Evolutionary conservation across 257 asterid genomes (phyloP).

Genomic region (Fraxinus excelsior): DNA sequence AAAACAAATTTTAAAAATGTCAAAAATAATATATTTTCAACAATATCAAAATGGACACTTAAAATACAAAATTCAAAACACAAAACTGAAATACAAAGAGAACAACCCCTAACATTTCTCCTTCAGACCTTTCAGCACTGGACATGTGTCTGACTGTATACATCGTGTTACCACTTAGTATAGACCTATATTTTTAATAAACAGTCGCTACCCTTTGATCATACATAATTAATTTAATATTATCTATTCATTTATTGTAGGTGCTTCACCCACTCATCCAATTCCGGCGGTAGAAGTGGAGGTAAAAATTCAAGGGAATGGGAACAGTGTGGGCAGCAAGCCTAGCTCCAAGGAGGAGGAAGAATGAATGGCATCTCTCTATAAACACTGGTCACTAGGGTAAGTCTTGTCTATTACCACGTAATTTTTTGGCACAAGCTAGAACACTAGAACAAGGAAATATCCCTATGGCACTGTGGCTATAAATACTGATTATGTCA

Average conservation of each 20-base stretch:
- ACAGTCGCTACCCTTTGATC: too few relatives aligned
- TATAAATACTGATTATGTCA: neutral
- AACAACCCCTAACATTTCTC: too few relatives aligned
- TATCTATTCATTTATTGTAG: slow-evolving; percentile 27
- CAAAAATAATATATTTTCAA: too few relatives aligned
- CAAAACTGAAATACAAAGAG: too few relatives aligned
- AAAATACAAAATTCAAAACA: too few relatives aligned
- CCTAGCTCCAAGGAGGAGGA: slow-evolving; percentile 35
- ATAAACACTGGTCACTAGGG: slow-evolving; percentile 14
- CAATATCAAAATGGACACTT: too few relatives aligned
- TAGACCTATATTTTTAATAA: too few relatives aligned
- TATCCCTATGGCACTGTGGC: neutral
- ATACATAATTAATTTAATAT: neutral
- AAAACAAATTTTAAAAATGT: too few relatives aligned
- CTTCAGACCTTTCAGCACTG: too few relatives aligned
- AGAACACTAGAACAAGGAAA: neutral
- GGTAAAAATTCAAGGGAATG: slow-evolving; percentile 25
- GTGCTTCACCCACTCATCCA: slow-evolving; percentile 31
- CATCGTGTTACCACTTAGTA: too few relatives aligned
- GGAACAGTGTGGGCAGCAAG: slow-evolving; percentile 4
- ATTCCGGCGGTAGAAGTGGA: slow-evolving; percentile 32
- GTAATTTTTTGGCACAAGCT: neutral
- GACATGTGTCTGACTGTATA: too few relatives aligned
- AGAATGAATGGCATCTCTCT: slow-evolving; percentile 20
- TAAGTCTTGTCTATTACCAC: slow-evolving; percentile 9